Percentiles rank a stretch among this genome's conserved stretches.
phyloP scores from a whole-genome alignment of 495 filamentous ascomycete genomes.

The Neurospora sp. region DNA sequence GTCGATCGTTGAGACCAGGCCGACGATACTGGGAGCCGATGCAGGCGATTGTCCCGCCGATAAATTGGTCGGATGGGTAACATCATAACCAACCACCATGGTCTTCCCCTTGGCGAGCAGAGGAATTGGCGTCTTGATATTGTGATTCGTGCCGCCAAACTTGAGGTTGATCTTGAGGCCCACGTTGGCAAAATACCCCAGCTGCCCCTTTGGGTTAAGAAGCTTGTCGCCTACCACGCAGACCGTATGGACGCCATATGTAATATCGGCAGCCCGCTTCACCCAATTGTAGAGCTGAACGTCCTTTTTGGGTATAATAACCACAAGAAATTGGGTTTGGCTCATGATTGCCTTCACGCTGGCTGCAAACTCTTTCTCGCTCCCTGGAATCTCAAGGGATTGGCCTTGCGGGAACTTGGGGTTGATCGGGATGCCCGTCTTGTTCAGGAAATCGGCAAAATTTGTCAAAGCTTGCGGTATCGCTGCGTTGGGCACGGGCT shows the following conservation, averaged over 20 bases:
- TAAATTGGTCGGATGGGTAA: conserved; percentile 78
- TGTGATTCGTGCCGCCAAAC: conserved; percentile 69
- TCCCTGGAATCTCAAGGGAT: not conserved
- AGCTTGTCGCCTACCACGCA: conserved; percentile 49
- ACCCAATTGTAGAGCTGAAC: conserved; percentile 53
- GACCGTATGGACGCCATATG: conserved; percentile 54
- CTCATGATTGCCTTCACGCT: not conserved
- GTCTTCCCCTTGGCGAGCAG: conserved; percentile 49
- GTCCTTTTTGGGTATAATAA: conserved; percentile 45
- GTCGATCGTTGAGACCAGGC: conserved; percentile 64
- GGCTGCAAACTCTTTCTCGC: conserved; percentile 3
- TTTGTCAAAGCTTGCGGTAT: conserved; percentile 13
- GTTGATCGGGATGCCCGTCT: conserved; percentile 28
- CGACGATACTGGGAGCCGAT: conserved; percentile 57
- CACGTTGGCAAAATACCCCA: conserved; percentile 62
- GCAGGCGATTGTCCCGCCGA: conserved; percentile 32
- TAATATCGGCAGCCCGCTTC: conserved; percentile 57
- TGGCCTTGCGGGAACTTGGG: not conserved
- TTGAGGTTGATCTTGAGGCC: conserved; percentile 82
- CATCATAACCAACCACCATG: conserved; percentile 82
- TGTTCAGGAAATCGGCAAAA: conserved; percentile 25
- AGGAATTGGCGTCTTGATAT: conserved; percentile 36
- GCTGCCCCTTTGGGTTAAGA: conserved; percentile 23
- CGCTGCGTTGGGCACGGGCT: not conserved
- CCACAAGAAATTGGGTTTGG: conserved; percentile 42